Evolutionary conservation across 2,329 filamentous ascomycete genomes (phyloP).

Genomic region (Capronia epimyces): DNA sequence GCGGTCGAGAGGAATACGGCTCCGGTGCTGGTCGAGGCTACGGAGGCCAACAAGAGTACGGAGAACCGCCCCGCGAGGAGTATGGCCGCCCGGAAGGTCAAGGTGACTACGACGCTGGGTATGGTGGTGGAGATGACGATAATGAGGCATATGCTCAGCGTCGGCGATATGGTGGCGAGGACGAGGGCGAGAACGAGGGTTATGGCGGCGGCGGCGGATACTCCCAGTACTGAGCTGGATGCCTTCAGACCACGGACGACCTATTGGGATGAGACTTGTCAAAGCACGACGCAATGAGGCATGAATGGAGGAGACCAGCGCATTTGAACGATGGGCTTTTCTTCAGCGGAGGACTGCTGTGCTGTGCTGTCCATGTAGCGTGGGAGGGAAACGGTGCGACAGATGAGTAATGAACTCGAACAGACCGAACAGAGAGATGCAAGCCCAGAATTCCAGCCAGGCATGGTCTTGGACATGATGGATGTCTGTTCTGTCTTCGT

Average conservation of each 20-base stretch:
- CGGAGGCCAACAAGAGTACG: not conserved
- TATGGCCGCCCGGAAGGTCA: not conserved
- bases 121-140: slow-evolving; percentile 4
- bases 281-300: too few relatives aligned
- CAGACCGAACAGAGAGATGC: too few relatives aligned
- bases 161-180: slow-evolving; percentile 3
- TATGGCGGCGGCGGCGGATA: slow-evolving; percentile 4
- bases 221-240: not conserved
- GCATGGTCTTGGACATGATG: too few relatives aligned
- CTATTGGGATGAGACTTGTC: not conserved
- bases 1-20: not conserved
- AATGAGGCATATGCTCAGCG: slow-evolving; percentile 10
- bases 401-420: too few relatives aligned
- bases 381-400: too few relatives aligned
- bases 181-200: slow-evolving; percentile 10
- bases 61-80: not conserved
- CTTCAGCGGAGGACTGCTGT: too few relatives aligned
- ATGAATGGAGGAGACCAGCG: too few relatives aligned
- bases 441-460: too few relatives aligned
- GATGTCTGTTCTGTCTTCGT: too few relatives aligned
- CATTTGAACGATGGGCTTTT: too few relatives aligned
- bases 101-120: not conserved
- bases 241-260: too few relatives aligned
- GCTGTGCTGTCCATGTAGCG: too few relatives aligned
- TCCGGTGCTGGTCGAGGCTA: slow-evolving; percentile 5